Conservation (phyloP, 192 early-diverging fungal species). For the Gigaspora rosea region DNA sequence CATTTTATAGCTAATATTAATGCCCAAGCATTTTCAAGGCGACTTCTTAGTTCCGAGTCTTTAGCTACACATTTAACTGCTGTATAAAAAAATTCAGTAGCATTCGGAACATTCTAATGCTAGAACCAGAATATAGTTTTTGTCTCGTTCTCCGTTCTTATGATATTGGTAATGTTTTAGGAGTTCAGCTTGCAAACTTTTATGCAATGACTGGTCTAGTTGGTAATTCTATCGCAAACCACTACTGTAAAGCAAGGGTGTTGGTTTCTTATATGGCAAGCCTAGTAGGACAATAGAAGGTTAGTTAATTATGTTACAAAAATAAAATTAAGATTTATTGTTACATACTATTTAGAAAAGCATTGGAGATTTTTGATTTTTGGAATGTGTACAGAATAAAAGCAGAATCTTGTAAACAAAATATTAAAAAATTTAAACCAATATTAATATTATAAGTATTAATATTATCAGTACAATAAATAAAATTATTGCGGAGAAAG, state of each 20-base stretch:
- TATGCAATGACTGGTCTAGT: background rate
- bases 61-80: slow-evolving; percentile 28
- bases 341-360: background rate
- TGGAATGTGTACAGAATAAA: too few species aligned
- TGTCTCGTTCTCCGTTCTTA: background rate
- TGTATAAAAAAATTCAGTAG: slow-evolving; percentile 35
- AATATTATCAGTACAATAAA: too few species aligned
- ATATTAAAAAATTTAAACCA: too few species aligned
- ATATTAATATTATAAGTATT: too few species aligned
- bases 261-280: slow-evolving; percentile 29
- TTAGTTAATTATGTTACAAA: background rate
- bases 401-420: too few species aligned
- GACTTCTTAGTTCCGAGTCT: slow-evolving; percentile 30
- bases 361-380: background rate
- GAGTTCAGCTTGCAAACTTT: background rate
- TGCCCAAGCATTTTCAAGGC: slow-evolving; percentile 38
- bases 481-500: too few species aligned
- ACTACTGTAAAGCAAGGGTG: slow-evolving; percentile 15
- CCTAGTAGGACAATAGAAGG: background rate
- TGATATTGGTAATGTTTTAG: slow-evolving; percentile 13
- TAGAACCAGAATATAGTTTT: slow-evolving; percentile 32
- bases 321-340: slow-evolving; percentile 2
- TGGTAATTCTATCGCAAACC: slow-evolving; percentile 27
- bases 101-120: slow-evolving; percentile 36
- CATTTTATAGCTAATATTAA: slow-evolving; percentile 42